Base-by-base conservation (phyloP, 257 asterid genomes). In the Scutellaria minor region DNA sequence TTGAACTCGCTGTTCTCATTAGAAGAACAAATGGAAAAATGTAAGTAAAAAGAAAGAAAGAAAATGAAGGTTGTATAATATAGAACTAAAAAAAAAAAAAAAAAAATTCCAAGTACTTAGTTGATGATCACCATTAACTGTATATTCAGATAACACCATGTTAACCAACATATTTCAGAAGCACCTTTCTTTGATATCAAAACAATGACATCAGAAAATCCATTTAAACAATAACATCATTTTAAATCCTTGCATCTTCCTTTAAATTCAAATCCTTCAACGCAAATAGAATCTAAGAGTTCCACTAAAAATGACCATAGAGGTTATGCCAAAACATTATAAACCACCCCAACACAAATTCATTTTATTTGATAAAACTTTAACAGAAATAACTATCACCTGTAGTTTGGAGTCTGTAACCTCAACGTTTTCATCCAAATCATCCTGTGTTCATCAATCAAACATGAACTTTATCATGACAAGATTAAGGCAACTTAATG, bases 401-500 rank as follows among this genome's bases (percentile, higher is more conserved):
- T 82, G 91, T 31, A 93, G 79, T 51, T 81, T 83, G 68, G 97
- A 89, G 79, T 84, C 88, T 20, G 97, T 90, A 63, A 82, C 87
- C 41, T 90, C 98, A 57, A 90, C 97, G 75, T 93, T 95, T 63
- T 90, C 77, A 60, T 90, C 98, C 75, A 93, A 84, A 81, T 79
- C 53, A 80, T 90, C 93, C 98, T 90, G 87, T 79, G 76, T 31
- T 31, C 68, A 75, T 46, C 27, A 71, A 51, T 68, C 46, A 66
- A 42, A 47, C 5, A 47, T 46, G 40, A 75, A 73, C 52, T n/a
- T 61, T 51, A 72, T 31, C 62, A 73, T 61, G 22, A 56, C 37
- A 48, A 47, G 40, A 37, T 47, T 41, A 39, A 4, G 8, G 7
- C 27, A 64, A 18, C 12, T 63, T 37, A 31, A 47, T 18, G 41